These are phyloP conservation scores for Penicillium samsonianum DNA, from an alignment of 495 filamentous ascomycete species.

Conservation along the genomic window DNA sequence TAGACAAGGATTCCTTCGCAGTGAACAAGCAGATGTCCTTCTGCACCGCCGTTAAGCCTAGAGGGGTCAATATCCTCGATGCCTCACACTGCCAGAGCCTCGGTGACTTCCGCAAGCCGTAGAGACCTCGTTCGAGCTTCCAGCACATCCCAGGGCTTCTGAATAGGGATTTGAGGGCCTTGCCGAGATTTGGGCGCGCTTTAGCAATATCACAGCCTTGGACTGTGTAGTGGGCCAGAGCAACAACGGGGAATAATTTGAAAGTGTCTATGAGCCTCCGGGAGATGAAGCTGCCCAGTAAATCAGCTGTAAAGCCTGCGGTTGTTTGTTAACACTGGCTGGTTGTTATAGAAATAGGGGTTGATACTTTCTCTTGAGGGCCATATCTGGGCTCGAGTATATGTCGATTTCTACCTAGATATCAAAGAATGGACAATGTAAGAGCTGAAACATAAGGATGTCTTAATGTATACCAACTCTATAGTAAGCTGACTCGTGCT, in stretches of 20 bases:
- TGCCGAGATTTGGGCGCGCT: constrained; percentile 42
- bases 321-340: neutral
- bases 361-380: constrained; percentile 37
- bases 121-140: too few species aligned
- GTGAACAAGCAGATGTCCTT: too few species aligned
- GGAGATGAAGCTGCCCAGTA: constrained; percentile 53
- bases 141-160: too few species aligned
- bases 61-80: too few species aligned
- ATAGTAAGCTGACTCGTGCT: too few species aligned
- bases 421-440: neutral
- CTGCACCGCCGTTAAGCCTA: too few species aligned
- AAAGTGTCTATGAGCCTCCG: constrained; percentile 60
- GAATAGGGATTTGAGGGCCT: constrained; percentile 29
- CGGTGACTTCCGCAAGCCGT: too few species aligned
- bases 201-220: constrained; percentile 54
- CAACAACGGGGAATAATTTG: constrained; percentile 55
- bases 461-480: neutral
- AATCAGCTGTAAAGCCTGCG: constrained; percentile 63
- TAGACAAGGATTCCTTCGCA: too few species aligned
- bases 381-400: constrained; percentile 18
- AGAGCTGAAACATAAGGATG: neutral
- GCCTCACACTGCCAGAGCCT: too few species aligned
- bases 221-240: constrained; percentile 59
- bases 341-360: neutral
- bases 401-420: neutral